Evolutionary conservation across 176 grass and related monocot species (phyloP).

Genomic region (Pharus latifolius): DNA sequence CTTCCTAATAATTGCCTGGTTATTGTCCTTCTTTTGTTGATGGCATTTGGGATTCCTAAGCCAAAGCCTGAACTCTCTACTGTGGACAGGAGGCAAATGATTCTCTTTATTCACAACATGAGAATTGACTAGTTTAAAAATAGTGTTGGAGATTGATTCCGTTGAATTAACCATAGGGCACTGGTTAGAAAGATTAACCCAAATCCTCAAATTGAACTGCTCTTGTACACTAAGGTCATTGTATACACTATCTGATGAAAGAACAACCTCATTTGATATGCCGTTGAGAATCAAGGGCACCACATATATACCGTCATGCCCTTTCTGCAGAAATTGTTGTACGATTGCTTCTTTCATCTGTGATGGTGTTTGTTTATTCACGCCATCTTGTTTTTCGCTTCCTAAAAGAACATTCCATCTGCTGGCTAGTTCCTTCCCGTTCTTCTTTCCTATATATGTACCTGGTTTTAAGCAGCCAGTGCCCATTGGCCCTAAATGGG

Average conservation of each 20-base stretch:
- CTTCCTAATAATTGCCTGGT: neutral
- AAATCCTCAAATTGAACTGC: neutral
- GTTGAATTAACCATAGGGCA: neutral
- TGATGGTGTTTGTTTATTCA: no score
- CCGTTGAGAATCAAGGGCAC: neutral
- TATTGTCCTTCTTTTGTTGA: neutral
- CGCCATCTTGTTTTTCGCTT: no score
- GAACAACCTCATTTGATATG: neutral
- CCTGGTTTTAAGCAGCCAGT: no score
- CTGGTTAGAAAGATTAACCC: neutral
- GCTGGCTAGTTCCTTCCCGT: no score
- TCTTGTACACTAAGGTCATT: neutral
- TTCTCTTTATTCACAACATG: neutral
- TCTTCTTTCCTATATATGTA: no score
- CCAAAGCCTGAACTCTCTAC: slow-evolving; percentile 1
- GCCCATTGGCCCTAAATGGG: no score
- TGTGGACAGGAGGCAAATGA: slow-evolving; percentile 4
- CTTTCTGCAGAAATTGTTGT: neutral
- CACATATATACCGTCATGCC: neutral
- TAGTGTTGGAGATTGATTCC: neutral
- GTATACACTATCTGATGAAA: neutral
- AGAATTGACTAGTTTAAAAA: neutral
- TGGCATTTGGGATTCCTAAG: neutral
- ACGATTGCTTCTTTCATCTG: neutral
- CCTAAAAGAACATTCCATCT: no score